Evolutionary conservation across 2,329 filamentous ascomycete genomes (phyloP).

Genomic region (Penicillium sp.): DNA sequence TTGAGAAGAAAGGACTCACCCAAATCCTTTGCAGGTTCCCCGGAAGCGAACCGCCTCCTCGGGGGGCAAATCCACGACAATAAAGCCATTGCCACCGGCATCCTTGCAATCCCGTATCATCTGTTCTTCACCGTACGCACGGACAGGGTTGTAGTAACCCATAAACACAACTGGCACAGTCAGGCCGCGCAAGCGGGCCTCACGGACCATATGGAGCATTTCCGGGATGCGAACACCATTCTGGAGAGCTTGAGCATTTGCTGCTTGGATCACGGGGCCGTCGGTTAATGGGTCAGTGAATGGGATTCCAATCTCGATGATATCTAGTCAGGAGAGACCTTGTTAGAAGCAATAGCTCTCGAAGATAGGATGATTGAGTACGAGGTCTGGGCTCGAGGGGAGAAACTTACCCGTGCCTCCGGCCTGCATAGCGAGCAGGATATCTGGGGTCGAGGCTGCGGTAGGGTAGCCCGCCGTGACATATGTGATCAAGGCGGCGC

Average conservation of each 20-base stretch:
- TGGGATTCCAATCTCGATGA: conserved; percentile 91
- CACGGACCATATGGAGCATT: conserved; percentile 78
- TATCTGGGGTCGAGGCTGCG: conserved; percentile 71
- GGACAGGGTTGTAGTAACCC: conserved; percentile 96
- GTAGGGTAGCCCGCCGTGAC: conserved; percentile 90
- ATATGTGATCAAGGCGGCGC: conserved; percentile 86
- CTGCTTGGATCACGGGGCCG: conserved; percentile 89
- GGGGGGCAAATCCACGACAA: conserved; percentile 17
- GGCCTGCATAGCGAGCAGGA: conserved; percentile 84
- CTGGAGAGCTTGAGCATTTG: conserved; percentile 80
- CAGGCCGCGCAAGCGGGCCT: conserved; percentile 73
- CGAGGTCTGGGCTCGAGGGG: background rate
- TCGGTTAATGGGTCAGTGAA: conserved; percentile 97
- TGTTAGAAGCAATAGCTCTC: too few relatives aligned
- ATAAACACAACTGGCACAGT: conserved; percentile 83
- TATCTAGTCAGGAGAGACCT: conserved; percentile 55
- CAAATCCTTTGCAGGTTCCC: conserved; percentile 75
- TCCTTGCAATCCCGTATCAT: conserved; percentile 77
- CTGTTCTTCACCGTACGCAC: conserved; percentile 86
- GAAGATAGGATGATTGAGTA: background rate
- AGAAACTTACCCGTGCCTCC: conserved; percentile 73
- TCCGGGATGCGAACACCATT: conserved; percentile 81
- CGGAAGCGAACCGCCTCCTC: conserved; percentile 63
- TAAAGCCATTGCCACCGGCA: conserved; percentile 20
- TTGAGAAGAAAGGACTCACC: conserved; percentile 50